Evolutionary conservation across 179 eudicot species (phyloP).

Genomic region (Sideroxylon spinosum): DNA sequence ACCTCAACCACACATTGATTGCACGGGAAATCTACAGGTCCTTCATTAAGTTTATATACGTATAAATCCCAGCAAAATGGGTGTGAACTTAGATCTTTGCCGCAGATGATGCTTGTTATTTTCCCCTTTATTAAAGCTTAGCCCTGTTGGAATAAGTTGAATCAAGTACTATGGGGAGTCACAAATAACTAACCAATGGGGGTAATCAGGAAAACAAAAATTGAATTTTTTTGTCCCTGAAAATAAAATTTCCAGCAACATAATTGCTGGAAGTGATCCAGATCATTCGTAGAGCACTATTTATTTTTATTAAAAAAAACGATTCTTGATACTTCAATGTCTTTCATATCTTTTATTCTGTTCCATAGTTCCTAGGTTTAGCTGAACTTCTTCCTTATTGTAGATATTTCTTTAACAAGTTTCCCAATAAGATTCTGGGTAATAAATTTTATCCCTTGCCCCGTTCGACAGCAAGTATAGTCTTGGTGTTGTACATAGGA

Average conservation of each 20-base stretch:
- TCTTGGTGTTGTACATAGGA: neutral
- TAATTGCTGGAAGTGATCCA: neutral
- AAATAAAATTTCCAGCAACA: neutral
- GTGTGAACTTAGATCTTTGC: neutral
- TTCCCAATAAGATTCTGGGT: neutral
- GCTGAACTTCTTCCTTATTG: neutral
- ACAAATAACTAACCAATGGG: neutral
- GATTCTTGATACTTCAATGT: neutral
- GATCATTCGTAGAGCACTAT: neutral
- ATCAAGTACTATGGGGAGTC: neutral
- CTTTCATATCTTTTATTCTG: neutral
- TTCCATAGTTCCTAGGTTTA: neutral
- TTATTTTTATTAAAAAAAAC: neutral
- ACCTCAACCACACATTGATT: constrained; percentile 73
- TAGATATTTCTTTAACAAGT: neutral
- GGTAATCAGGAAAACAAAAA: neutral
- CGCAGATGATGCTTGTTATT: neutral
- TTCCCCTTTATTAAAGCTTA: neutral
- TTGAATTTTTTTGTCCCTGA: neutral
- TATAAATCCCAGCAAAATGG: neutral
- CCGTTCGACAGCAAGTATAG: neutral
- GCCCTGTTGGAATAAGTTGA: neutral
- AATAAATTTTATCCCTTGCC: neutral
- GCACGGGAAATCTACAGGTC: constrained; percentile 98
- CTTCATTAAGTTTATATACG: neutral